phyloP scores from a whole-genome alignment of 805 yeast species.

The Pichia manshurica region DNA sequence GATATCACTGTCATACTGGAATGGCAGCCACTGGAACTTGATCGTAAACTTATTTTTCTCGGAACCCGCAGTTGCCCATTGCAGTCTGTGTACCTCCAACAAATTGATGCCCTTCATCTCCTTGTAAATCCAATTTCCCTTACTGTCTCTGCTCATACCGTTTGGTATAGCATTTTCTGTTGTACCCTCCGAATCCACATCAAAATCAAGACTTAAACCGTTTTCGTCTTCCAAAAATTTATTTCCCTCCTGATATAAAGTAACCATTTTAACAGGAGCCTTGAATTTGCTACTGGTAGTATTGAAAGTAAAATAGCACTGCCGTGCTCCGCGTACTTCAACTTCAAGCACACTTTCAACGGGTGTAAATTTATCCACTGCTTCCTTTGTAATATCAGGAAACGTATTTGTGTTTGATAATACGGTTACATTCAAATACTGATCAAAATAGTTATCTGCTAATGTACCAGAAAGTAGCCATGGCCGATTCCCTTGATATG shows the following conservation, averaged over 20 bases:
- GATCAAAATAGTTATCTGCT: conserved; percentile 31
- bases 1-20: conserved; percentile 38
- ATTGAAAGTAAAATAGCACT: conserved; percentile 58
- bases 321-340: conserved; percentile 54
- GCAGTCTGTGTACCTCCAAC: conserved; percentile 57
- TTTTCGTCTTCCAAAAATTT: conserved; percentile 1
- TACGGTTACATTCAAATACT: conserved; percentile 47
- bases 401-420: conserved; percentile 40
- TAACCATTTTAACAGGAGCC: conserved; percentile 63
- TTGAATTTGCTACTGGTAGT: conserved; percentile 32
- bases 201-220: not conserved
- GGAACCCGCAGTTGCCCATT: conserved; percentile 41
- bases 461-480: conserved; percentile 37
- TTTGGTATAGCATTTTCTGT: conserved; percentile 30
- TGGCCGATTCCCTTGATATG: conserved; percentile 45
- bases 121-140: conserved; percentile 40
- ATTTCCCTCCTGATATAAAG: conserved; percentile 36
- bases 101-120: conserved; percentile 58
- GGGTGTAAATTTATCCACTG: conserved; percentile 48
- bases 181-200: not conserved
- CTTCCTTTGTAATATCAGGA: not conserved
- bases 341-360: conserved; percentile 57
- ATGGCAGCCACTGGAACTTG: conserved; percentile 75
- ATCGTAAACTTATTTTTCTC: conserved; percentile 39
- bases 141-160: conserved; percentile 38